phyloP scores from a whole-genome alignment of 306 rosid genomes.

The barrel medic (Medicago truncatula) region DNA sequence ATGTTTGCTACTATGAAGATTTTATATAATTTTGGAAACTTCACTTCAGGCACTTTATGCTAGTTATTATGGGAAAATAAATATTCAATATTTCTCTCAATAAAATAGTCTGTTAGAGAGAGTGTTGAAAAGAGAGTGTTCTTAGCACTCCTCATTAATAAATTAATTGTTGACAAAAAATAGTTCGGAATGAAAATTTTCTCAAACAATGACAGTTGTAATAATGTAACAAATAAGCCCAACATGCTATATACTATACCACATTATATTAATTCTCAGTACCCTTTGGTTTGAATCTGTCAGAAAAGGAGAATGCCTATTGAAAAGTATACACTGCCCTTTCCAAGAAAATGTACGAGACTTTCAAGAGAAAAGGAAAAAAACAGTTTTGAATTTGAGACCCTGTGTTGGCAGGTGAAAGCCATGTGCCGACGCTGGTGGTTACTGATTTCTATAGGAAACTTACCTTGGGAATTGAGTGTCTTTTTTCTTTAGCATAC shows the following conservation, averaged over 20 bases:
- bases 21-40: conserved; percentile 16
- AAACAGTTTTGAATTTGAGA: conserved; percentile 14
- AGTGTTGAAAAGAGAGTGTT: too few relatives aligned
- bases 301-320: neutral
- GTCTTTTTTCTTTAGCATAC: conserved; percentile 20
- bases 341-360: conserved; percentile 1
- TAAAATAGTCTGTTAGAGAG: too few relatives aligned
- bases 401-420: conserved; percentile 15
- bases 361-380: conserved; percentile 5
- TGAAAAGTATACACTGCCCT: neutral
- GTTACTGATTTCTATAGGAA: neutral
- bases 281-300: neutral
- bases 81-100: conserved; percentile 1
- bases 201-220: conserved; percentile 19
- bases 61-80: conserved; percentile 22
- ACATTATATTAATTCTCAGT: neutral
- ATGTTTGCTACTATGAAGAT: conserved; percentile 11
- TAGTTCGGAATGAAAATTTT: conserved; percentile 4
- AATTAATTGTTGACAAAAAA: conserved; percentile 19
- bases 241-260: neutral
- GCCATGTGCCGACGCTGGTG: neutral
- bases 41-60: neutral
- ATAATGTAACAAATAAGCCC: conserved; percentile 9
- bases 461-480: neutral
- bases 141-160: too few relatives aligned